Conservation (phyloP, 345 rosid species). For the Citrus cavaleriei region DNA sequence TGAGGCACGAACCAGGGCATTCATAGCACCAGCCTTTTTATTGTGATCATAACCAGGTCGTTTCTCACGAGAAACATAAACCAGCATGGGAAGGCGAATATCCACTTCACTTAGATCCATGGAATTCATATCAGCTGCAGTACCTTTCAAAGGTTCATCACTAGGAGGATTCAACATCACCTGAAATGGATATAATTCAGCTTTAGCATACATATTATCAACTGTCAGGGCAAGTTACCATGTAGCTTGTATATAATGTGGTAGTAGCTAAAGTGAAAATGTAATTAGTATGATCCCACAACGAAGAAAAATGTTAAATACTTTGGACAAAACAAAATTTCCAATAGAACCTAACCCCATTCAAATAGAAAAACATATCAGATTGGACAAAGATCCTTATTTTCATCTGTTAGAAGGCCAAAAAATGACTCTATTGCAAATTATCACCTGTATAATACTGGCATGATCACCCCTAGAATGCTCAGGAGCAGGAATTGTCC, state of each 20-base stretch:
- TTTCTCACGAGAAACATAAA: slow-evolving; percentile 78
- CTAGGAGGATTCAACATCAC: slow-evolving; percentile 76
- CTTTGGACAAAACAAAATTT: background rate
- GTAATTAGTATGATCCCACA: background rate
- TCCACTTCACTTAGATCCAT: slow-evolving; percentile 61
- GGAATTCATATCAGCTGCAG: slow-evolving; percentile 25
- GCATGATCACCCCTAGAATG: slow-evolving; percentile 80
- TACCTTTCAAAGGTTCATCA: slow-evolving; percentile 39
- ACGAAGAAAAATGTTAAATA: background rate
- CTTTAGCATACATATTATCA: slow-evolving; percentile 5
- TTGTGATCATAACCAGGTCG: slow-evolving; percentile 87
- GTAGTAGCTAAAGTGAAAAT: background rate
- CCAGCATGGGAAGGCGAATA: slow-evolving; percentile 77
- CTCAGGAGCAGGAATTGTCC: slow-evolving; percentile 55
- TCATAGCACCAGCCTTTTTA: slow-evolving; percentile 96
- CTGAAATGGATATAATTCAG: slow-evolving; percentile 25
- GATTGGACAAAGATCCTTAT: background rate
- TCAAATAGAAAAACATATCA: background rate
- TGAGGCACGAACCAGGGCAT: slow-evolving; percentile 74
- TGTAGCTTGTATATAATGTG: background rate
- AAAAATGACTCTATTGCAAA: background rate
- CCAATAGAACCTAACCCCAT: background rate
- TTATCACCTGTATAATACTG: slow-evolving; percentile 64
- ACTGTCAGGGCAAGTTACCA: background rate
- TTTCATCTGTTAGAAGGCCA: background rate